phyloP scores from a whole-genome alignment of 176 grass and related monocot species.

The Cocos nucifera region DNA sequence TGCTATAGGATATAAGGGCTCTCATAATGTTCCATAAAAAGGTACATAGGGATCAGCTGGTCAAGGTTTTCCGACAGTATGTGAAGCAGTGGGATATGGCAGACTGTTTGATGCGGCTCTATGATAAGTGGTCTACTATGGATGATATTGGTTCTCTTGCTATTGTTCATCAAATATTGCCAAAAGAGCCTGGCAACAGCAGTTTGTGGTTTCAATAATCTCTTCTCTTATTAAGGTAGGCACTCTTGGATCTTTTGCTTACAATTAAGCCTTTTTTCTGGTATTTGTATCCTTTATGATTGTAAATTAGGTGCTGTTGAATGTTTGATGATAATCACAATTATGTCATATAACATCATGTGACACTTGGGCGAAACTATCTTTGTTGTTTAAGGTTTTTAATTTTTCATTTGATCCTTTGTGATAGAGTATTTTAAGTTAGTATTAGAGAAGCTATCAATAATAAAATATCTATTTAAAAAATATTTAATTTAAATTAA shows the following conservation, averaged over 20 bases:
- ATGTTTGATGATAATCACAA: too few species aligned
- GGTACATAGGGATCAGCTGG: conserved; percentile 71
- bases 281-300: neutral
- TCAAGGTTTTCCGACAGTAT: conserved; percentile 55
- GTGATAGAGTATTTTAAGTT: too few species aligned
- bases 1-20: conserved; percentile 61
- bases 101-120: conserved; percentile 96
- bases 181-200: conserved; percentile 77
- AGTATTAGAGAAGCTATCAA: too few species aligned
- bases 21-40: conserved; percentile 75
- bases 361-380: too few species aligned
- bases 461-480: too few species aligned
- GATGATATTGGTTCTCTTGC: conserved; percentile 87
- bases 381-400: too few species aligned
- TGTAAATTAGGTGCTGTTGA: too few species aligned
- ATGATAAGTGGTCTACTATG: conserved; percentile 80
- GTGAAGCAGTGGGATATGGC: conserved; percentile 91
- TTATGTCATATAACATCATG: too few species aligned
- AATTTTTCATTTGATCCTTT: too few species aligned
- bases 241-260: neutral
- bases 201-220: conserved; percentile 83
- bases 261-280: too few species aligned
- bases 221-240: conserved; percentile 72
- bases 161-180: conserved; percentile 84
- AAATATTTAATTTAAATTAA: too few species aligned